Conservation (phyloP, 768 basidiomycete species). For the Hypholoma fasciculare region DNA sequence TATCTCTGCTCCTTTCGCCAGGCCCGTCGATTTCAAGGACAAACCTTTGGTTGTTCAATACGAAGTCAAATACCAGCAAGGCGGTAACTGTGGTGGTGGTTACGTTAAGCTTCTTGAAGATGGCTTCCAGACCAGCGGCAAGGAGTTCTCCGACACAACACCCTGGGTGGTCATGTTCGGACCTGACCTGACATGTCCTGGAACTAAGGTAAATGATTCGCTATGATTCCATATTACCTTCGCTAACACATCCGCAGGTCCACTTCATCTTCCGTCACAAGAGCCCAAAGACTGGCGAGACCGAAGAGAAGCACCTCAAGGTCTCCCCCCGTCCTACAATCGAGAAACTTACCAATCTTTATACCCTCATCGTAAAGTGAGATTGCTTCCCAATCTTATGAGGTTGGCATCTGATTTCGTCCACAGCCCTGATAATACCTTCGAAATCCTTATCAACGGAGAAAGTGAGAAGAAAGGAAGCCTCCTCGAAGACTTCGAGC, state of each 20-base stretch:
- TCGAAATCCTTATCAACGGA: conserved; percentile 88
- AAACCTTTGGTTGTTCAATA: conserved; percentile 96
- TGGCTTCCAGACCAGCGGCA: conserved; percentile 90
- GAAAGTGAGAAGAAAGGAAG: conserved; percentile 76
- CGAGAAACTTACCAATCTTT: conserved; percentile 89
- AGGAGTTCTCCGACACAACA: conserved; percentile 92
- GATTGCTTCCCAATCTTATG: conserved; percentile 27
- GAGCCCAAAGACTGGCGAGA: conserved; percentile 89
- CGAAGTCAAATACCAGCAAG: conserved; percentile 99
- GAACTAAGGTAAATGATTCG: conserved; percentile 65
- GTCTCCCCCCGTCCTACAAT: conserved; percentile 81
- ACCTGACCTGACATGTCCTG: conserved; percentile 91
- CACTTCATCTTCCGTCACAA: conserved; percentile 99
- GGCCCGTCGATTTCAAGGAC: conserved; percentile 75
- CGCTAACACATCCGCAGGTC: conserved; percentile 45
- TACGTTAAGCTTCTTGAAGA: conserved; percentile 96
- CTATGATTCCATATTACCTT: neutral
- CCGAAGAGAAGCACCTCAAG: conserved; percentile 95
- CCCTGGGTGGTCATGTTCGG: conserved; percentile 98
- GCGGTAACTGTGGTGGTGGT: conserved; percentile 98
- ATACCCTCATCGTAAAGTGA: conserved; percentile 91
- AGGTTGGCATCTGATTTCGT: conserved; percentile 4
- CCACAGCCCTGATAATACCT: conserved; percentile 90
- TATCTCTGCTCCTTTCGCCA: conserved; percentile 88
- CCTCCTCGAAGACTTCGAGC: conserved; percentile 92